Evolutionary conservation across 495 filamentous ascomycete species (phyloP).

Genomic region (Hypoxylon fuscum): DNA sequence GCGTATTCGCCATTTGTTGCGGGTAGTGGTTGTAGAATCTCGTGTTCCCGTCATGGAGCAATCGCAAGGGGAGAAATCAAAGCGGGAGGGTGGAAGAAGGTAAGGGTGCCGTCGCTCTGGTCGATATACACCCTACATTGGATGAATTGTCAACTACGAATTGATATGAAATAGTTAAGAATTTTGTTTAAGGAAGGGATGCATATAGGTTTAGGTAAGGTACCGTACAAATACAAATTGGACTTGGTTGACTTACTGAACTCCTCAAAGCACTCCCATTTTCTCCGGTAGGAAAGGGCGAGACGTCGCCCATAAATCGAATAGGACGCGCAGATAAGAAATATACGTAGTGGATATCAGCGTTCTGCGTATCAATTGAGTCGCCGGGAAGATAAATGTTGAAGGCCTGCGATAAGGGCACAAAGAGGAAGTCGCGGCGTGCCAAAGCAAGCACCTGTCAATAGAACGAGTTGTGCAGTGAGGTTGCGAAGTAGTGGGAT

Average conservation of each 20-base stretch:
- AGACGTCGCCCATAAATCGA: slow-evolving; percentile 39
- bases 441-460: slow-evolving; percentile 16
- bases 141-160: neutral
- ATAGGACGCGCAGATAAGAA: slow-evolving; percentile 11
- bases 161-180: slow-evolving; percentile 8
- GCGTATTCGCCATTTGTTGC: slow-evolving; percentile 53
- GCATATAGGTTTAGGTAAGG: neutral
- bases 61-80: slow-evolving; percentile 11
- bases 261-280: slow-evolving; percentile 48
- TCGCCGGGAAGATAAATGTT: slow-evolving; percentile 6
- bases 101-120: slow-evolving; percentile 29
- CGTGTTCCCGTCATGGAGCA: slow-evolving; percentile 34
- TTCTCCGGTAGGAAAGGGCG: slow-evolving; percentile 32
- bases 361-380: slow-evolving; percentile 32
- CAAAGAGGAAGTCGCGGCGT: slow-evolving; percentile 23
- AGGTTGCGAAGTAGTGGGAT: slow-evolving; percentile 43
- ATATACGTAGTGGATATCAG: neutral
- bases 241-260: slow-evolving; percentile 32
- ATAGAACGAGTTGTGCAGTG: slow-evolving; percentile 13
- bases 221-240: too few relatives aligned
- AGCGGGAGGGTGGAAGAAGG: slow-evolving; percentile 24
- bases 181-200: neutral
- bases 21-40: slow-evolving; percentile 24
- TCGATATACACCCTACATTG: slow-evolving; percentile 37
- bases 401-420: slow-evolving; percentile 34